Percentiles rank a stretch among this genome's conserved stretches.
Conservation (phyloP, 2,329 filamentous ascomycete genomes). For the Aspergillus aculeatinus region DNA sequence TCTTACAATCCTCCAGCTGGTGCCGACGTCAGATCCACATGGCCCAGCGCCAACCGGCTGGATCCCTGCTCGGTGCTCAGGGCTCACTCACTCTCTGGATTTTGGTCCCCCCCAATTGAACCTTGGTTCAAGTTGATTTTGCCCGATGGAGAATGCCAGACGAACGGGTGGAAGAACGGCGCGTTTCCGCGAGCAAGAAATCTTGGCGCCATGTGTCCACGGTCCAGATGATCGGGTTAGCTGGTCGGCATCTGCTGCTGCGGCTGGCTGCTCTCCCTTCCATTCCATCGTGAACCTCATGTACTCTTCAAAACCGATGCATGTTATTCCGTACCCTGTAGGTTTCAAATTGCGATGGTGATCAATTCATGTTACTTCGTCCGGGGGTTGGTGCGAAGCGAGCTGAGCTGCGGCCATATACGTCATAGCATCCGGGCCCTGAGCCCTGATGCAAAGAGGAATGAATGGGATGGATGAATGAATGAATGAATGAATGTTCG, state of each 20-base stretch:
- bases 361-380: not conserved
- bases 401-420: not conserved
- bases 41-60: constrained; percentile 14
- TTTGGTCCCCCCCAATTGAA: not conserved
- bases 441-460: no score
- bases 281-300: not conserved
- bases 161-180: constrained; percentile 7
- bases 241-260: not conserved
- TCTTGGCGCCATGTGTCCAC: constrained; percentile 1
- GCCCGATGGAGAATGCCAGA: constrained; percentile 6
- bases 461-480: no score
- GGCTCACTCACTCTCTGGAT: not conserved
- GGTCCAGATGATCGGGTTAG: not conserved
- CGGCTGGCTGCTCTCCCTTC: not conserved
- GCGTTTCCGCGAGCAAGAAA: constrained; percentile 6
- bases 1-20: not conserved
- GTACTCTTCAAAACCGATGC: no score
- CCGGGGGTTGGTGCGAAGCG: not conserved
- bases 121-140: not conserved
- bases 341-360: not conserved
- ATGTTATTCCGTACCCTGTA: no score
- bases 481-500: no score
- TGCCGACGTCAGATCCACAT: constrained; percentile 32
- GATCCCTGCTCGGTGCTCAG: constrained; percentile 4
- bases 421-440: not conserved